Percentiles rank a stretch among this genome's conserved stretches.
Evolutionary conservation across 371 early-diverging fungal genomes (phyloP).

Genomic region (Mortierella sp.): DNA sequence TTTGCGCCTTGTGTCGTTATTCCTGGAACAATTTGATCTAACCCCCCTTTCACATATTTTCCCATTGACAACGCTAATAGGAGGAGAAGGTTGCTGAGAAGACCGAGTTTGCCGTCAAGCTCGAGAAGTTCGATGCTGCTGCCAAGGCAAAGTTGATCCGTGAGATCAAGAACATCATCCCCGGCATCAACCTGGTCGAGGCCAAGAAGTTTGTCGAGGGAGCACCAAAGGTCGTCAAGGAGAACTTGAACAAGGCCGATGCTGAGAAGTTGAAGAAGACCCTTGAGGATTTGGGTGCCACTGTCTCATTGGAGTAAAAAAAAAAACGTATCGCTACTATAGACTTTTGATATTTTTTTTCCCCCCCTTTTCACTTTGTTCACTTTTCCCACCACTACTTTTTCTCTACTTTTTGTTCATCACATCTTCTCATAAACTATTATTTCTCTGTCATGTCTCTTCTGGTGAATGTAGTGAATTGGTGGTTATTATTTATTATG

Average conservation of each 20-base stretch:
- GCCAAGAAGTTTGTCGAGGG: constrained; percentile 99
- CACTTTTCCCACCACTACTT: not conserved
- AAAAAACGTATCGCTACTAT: not conserved
- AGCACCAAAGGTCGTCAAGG: constrained; percentile 96
- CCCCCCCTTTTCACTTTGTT: not conserved
- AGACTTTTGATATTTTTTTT: constrained; percentile 11
- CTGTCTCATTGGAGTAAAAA: constrained; percentile 90
- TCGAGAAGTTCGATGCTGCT: constrained; percentile 96
- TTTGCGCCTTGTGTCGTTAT: not conserved
- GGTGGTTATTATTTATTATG: not conserved
- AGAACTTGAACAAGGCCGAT: constrained; percentile 93
- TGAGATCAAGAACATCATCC: constrained; percentile 95
- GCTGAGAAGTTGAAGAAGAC: constrained; percentile 97
- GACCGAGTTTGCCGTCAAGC: constrained; percentile 94
- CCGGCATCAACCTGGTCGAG: constrained; percentile 95
- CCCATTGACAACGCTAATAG: constrained; percentile 35
- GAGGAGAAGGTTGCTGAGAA: constrained; percentile 91
- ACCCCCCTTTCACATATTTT: not conserved
- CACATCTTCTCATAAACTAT: constrained; percentile 18
- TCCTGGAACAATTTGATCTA: not conserved
- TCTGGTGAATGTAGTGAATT: too few relatives aligned
- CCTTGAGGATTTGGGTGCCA: constrained; percentile 95
- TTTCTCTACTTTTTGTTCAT: constrained; percentile 9
- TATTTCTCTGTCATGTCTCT: not conserved
- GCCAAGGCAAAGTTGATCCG: constrained; percentile 98